Evolutionary conservation across 805 yeast genomes (phyloP), one percentile per base, ranked within the genome.

Genomic region (Starmerella tilneyi): DNA sequence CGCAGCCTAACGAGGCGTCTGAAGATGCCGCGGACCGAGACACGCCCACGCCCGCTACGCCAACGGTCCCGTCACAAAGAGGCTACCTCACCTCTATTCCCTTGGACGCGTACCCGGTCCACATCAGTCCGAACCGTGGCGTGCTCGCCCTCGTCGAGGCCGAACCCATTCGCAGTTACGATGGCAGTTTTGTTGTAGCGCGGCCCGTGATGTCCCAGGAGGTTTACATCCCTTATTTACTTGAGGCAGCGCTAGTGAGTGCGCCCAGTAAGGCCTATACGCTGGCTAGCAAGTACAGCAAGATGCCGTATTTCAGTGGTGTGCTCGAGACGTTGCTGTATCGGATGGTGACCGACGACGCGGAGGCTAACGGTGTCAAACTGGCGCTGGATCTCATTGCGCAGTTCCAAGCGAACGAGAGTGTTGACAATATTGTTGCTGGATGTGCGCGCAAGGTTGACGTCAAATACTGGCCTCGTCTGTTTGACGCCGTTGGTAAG

Each of bases 381-480:
- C 34, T 19, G 21, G 61, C 63, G 2, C 48, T 59, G 9, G 47
- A 51, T 21, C 56, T 67, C 26, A 51, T 66, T 15, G 24, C 50
- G n/a, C 50, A 55, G 39, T 67, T 66, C 38, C 66, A 66, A 1
- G 60, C 62, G 26, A 27, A 21, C 19, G 46, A 43, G 35, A 59
- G 58, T 54, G 52, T 63, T 8, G 48, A 43, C 17, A 66, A 63
- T 26, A 64, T 68, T 8, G 51, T 69, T 5, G 66, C 67, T 3
- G 64, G 68, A 5, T 75, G 80, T 53, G 72, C 79, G 27, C 62
- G 82, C 26, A 76, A 76, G 49, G 76, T 75, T 13, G 82, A 76
- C 54, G 67, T 71, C 40, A 68, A 65, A 32, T 72, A 72, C 55
- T 76, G 82, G 82, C 44, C 54, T n/a, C 48, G 49, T 16, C 55